Evolutionary conservation across 257 asterid species (phyloP).

Genomic region (Lycium ferocissimum): DNA sequence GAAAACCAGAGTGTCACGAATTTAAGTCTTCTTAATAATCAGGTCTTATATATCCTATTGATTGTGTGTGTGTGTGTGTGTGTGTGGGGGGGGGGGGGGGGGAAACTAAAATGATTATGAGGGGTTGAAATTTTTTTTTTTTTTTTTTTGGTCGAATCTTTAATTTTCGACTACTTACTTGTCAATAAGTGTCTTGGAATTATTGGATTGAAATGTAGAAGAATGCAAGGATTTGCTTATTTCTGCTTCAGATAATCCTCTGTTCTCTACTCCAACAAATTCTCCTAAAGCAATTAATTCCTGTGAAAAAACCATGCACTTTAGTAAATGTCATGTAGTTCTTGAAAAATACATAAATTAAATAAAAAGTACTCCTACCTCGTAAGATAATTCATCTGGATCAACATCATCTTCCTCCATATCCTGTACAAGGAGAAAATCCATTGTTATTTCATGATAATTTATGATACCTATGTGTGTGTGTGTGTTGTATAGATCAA

Average conservation of each 20-base stretch:
- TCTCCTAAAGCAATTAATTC: constrained; percentile 75
- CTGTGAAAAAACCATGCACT: constrained; percentile 35
- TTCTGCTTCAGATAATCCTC: constrained; percentile 61
- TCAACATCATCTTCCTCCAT: constrained; percentile 67
- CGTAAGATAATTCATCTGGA: constrained; percentile 69
- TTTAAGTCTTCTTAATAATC: background rate
- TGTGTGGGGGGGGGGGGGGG: too few relatives aligned
- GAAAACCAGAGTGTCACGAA: background rate
- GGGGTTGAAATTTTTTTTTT: background rate
- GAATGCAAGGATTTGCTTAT: constrained; percentile 49
- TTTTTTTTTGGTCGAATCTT: too few relatives aligned
- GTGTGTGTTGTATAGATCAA: background rate
- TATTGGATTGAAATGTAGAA: constrained; percentile 44
- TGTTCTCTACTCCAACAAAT: constrained; percentile 67
- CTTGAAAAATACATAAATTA: background rate
- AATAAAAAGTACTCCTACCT: constrained; percentile 42
- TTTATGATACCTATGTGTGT: background rate
- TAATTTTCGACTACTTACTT: constrained; percentile 36
- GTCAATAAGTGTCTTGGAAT: constrained; percentile 43
- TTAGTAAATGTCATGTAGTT: background rate
- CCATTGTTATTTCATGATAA: background rate
- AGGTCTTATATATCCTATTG: background rate
- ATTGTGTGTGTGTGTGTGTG: too few relatives aligned
- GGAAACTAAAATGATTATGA: background rate
- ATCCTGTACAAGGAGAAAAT: constrained; percentile 34